phyloP scores from a whole-genome alignment of 2,329 filamentous ascomycete species.

The Colletotrichum sp. region DNA sequence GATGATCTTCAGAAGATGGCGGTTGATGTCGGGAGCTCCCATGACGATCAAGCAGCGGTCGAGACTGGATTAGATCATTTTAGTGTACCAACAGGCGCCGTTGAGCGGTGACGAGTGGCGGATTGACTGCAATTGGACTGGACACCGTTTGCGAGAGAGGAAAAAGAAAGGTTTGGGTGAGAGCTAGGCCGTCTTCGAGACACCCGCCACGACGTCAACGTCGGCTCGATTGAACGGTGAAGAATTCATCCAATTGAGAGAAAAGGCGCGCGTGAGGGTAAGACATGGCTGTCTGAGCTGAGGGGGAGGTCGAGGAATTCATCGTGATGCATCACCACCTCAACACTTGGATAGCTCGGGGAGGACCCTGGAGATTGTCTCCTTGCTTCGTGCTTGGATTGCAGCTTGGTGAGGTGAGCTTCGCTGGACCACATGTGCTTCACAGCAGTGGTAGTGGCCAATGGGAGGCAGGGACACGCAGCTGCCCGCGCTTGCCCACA shows the following conservation, averaged over 20 bases:
- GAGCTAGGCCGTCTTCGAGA: background rate
- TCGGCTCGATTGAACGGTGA: background rate
- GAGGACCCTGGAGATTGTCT: background rate
- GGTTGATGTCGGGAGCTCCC: background rate
- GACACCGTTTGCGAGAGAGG: background rate
- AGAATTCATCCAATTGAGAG: background rate
- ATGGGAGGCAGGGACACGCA: background rate
- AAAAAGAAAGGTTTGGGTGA: background rate
- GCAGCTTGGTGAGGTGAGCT: background rate
- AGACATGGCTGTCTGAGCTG: background rate
- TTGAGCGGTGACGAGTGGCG: slow-evolving; percentile 15
- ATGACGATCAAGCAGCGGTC: background rate
- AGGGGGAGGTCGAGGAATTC: background rate
- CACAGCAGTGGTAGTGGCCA: background rate
- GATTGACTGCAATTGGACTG: background rate
- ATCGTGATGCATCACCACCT: background rate
- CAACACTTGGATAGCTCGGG: background rate
- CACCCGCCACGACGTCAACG: background rate
- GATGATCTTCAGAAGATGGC: background rate
- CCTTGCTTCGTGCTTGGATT: background rate
- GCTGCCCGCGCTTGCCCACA: background rate
- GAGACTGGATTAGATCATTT: background rate
- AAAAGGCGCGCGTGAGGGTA: background rate
- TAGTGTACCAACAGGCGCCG: background rate
- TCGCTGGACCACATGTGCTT: background rate